Evolutionary conservation across 306 rosid genomes (phyloP).

Genomic region (Ochetophila trinervis): DNA sequence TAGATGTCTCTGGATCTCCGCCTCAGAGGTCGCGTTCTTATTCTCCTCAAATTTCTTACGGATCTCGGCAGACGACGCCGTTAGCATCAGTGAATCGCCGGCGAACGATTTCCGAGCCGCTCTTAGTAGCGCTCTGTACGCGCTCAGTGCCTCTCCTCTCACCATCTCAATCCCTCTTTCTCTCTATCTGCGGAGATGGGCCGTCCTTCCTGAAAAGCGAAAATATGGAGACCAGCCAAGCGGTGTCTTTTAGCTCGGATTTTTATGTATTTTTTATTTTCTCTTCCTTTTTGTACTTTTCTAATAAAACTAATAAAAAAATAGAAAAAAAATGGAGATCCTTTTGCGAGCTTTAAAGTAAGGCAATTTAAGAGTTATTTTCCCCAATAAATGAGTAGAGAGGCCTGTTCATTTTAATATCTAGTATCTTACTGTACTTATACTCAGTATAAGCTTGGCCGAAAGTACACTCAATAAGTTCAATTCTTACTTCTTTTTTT

Average conservation of each 20-base stretch:
- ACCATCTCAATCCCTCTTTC: slow-evolving; percentile 37
- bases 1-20: slow-evolving; percentile 71
- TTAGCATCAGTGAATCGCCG: slow-evolving; percentile 68
- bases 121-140: slow-evolving; percentile 69
- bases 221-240: background rate
- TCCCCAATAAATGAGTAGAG: too few species aligned
- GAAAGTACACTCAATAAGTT: too few species aligned
- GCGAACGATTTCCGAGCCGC: slow-evolving; percentile 76
- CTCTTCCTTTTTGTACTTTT: too few species aligned
- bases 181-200: background rate
- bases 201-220: background rate
- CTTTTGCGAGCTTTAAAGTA: too few species aligned
- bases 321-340: too few species aligned
- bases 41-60: slow-evolving; percentile 80
- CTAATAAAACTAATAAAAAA: too few species aligned
- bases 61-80: slow-evolving; percentile 60
- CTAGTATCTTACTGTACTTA: too few species aligned
- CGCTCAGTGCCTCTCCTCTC: slow-evolving; percentile 59
- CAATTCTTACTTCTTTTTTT: too few species aligned
- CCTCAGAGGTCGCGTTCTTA: slow-evolving; percentile 45
- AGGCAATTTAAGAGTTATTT: too few species aligned
- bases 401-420: too few species aligned
- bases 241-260: background rate
- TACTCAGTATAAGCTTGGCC: too few species aligned
- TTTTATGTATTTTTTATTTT: too few species aligned